phyloP scores from a whole-genome alignment of 2,329 filamentous ascomycete species.

The Fusarium verrucosum region DNA sequence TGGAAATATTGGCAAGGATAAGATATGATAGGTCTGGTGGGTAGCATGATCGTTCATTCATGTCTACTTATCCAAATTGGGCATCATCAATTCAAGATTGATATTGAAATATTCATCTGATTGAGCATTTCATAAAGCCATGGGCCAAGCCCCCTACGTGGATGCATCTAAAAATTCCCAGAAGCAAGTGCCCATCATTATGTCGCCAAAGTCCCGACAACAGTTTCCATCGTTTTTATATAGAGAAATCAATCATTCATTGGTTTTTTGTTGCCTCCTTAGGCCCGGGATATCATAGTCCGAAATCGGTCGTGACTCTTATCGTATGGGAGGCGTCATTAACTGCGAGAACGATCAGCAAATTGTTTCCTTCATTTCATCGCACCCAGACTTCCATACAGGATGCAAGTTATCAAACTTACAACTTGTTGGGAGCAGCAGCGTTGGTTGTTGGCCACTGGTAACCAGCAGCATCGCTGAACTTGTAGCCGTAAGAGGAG shows the following conservation, averaged over 20 bases:
- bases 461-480: slow-evolving; percentile 94
- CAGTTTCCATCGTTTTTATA: slow-evolving; percentile 30
- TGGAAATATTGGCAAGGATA: neutral
- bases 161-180: slow-evolving; percentile 37
- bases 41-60: neutral
- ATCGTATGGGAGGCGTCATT: slow-evolving; percentile 29
- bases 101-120: slow-evolving; percentile 28
- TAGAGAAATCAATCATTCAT: slow-evolving; percentile 38
- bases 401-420: slow-evolving; percentile 54
- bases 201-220: slow-evolving; percentile 30
- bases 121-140: slow-evolving; percentile 33
- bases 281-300: slow-evolving; percentile 35
- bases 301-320: slow-evolving; percentile 36
- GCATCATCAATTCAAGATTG: slow-evolving; percentile 21
- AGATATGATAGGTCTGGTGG: neutral
- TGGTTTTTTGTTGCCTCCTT: slow-evolving; percentile 18
- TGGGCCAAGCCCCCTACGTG: slow-evolving; percentile 25
- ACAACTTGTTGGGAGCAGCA: slow-evolving; percentile 79
- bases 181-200: slow-evolving; percentile 38
- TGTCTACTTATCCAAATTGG: neutral
- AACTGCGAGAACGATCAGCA: slow-evolving; percentile 38
- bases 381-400: slow-evolving; percentile 23
- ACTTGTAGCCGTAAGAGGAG: slow-evolving; percentile 97
- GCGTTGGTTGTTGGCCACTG: slow-evolving; percentile 88
- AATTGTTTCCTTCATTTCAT: slow-evolving; percentile 3